These are phyloP conservation scores for Penicillium corylophilum DNA, from an alignment of 2,329 filamentous ascomycete genomes.

Conservation along the genomic window DNA sequence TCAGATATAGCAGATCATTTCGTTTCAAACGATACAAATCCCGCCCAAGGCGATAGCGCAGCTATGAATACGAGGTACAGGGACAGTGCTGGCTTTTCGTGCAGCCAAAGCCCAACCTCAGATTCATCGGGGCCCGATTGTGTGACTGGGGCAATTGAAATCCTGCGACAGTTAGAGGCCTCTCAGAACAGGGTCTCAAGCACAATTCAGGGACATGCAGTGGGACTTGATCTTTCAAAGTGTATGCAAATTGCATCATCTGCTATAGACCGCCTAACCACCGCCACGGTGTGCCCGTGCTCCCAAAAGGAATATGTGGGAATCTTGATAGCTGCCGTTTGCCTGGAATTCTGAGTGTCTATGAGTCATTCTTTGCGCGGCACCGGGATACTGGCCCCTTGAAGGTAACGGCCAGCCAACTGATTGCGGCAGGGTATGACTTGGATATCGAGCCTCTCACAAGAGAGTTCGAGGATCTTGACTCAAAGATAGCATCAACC, in stretches of 20 bases:
- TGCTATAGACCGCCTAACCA: slow-evolving; percentile 5
- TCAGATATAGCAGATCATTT: not conserved
- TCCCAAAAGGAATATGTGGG: slow-evolving; percentile 6
- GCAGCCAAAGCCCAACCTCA: not conserved
- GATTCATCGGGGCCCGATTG: slow-evolving; percentile 3
- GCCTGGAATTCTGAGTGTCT: slow-evolving; percentile 10
- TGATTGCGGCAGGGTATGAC: too few relatives aligned
- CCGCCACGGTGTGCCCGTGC: slow-evolving; percentile 9
- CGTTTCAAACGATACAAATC: not conserved
- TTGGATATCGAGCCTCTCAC: not conserved
- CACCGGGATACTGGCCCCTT: not conserved
- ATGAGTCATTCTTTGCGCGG: slow-evolving; percentile 1
- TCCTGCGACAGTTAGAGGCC: not conserved
- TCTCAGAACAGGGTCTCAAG: not conserved
- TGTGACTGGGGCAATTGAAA: slow-evolving; percentile 1
- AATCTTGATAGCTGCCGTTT: slow-evolving; percentile 8
- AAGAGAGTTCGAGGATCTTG: not conserved
- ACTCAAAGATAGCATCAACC: not conserved
- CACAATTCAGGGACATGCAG: not conserved
- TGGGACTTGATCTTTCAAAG: not conserved
- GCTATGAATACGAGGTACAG: not conserved
- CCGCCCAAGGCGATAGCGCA: not conserved
- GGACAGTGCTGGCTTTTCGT: not conserved
- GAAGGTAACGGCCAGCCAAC: too few relatives aligned
- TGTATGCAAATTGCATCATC: not conserved